phyloP scores from a whole-genome alignment of 768 basidiomycete species.

The Pisolithus microcarpus region DNA sequence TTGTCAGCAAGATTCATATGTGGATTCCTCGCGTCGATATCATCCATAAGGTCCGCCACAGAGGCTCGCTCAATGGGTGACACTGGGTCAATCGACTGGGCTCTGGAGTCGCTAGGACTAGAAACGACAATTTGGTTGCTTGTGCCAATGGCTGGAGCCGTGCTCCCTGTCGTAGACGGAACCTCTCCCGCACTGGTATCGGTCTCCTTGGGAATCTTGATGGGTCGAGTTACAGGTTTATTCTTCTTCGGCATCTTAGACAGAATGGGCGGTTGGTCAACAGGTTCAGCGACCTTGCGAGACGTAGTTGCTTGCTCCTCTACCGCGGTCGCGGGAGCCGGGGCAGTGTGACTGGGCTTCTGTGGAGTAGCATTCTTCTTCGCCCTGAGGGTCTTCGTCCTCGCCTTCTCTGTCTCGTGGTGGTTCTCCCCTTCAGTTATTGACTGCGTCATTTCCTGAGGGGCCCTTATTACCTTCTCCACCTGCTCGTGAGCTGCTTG shows the following conservation, averaged over 20 bases:
- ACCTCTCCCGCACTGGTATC: conserved; percentile 35
- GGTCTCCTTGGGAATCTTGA: conserved; percentile 57
- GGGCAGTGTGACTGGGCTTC: conserved; percentile 5
- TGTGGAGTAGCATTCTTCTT: conserved; percentile 17
- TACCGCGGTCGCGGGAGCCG: neutral
- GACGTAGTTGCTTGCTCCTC: conserved; percentile 17
- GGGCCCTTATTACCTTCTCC: conserved; percentile 27
- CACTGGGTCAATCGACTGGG: conserved; percentile 51
- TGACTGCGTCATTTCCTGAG: conserved; percentile 22
- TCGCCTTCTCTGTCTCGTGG: conserved; percentile 24
- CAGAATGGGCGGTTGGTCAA: conserved; percentile 61
- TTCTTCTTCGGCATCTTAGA: conserved; percentile 83
- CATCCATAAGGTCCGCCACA: conserved; percentile 58
- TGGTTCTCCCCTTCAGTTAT: conserved; percentile 21
- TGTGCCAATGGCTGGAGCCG: conserved; percentile 30
- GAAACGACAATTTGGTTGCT: conserved; percentile 32
- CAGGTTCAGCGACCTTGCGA: conserved; percentile 27
- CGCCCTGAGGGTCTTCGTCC: conserved; percentile 18
- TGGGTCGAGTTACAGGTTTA: conserved; percentile 54
- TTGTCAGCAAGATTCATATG: conserved; percentile 60
- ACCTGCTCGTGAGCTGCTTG: conserved; percentile 24
- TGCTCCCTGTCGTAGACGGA: conserved; percentile 44
- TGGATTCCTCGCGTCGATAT: conserved; percentile 56
- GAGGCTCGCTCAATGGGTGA: conserved; percentile 42
- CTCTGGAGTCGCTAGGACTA: conserved; percentile 50